A percentile compares a stretch with the other conserved stretches of the same genome.
Evolutionary conservation across 2,329 filamentous ascomycete genomes (phyloP).

Genomic region (Fusarium temperatum): DNA sequence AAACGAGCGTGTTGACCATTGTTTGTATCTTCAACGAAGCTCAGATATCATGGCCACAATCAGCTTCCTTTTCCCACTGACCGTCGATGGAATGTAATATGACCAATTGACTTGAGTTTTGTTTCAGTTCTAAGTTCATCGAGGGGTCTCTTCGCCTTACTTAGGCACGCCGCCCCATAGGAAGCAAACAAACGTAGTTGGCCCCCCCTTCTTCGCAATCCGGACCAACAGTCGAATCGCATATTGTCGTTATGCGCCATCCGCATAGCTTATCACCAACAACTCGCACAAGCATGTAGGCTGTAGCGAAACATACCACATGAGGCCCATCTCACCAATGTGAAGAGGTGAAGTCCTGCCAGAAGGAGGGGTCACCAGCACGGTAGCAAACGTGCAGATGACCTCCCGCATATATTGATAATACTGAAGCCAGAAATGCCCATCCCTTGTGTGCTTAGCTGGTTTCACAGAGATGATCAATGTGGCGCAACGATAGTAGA

Average conservation of each 20-base stretch:
- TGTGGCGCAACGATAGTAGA: slow-evolving; percentile 22
- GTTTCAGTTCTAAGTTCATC: slow-evolving; percentile 1
- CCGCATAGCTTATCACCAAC: slow-evolving; percentile 38
- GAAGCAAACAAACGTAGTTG: slow-evolving; percentile 28
- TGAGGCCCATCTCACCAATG: slow-evolving; percentile 4
- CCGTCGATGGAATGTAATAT: slow-evolving; percentile 1
- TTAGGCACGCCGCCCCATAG: slow-evolving; percentile 9
- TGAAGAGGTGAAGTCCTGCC: neutral
- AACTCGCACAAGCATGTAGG: slow-evolving; percentile 23
- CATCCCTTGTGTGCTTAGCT: slow-evolving; percentile 13
- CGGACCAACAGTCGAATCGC: slow-evolving; percentile 34
- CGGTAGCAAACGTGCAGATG: slow-evolving; percentile 29
- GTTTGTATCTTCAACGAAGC: slow-evolving; percentile 9
- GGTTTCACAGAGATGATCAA: slow-evolving; percentile 31
- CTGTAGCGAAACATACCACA: slow-evolving; percentile 16
- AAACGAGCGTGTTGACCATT: slow-evolving; percentile 26
- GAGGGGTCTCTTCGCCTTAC: neutral
- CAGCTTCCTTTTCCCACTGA: slow-evolving; percentile 1
- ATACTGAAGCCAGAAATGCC: slow-evolving; percentile 5
- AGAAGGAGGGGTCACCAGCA: slow-evolving; percentile 16
- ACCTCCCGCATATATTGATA: slow-evolving; percentile 16
- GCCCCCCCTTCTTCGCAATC: slow-evolving; percentile 9
- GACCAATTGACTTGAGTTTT: neutral
- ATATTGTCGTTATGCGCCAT: slow-evolving; percentile 24
- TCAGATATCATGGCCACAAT: neutral